Conservation (phyloP, 169 alveolate genomes). For the Sarcocystis neurona region DNA sequence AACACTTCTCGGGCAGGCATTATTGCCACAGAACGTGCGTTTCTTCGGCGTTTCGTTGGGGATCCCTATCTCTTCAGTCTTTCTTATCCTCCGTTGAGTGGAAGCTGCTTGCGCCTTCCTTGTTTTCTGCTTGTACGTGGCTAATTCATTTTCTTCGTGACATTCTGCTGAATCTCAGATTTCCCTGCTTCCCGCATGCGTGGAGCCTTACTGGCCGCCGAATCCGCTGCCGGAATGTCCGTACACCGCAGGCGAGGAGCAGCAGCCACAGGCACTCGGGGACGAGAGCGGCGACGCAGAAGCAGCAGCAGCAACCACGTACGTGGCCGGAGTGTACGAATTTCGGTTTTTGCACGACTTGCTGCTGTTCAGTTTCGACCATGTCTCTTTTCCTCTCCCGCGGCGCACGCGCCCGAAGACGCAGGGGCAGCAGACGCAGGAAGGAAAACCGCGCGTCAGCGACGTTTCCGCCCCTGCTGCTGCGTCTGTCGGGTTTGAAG, state of each 20-base stretch:
- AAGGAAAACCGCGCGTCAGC: not conserved
- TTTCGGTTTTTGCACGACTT: not conserved
- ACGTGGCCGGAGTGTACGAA: not conserved
- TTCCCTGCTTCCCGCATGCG: conserved; percentile 2
- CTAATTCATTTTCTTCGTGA: too few species aligned
- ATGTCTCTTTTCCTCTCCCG: not conserved
- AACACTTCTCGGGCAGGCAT: too few species aligned
- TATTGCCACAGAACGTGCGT: too few species aligned
- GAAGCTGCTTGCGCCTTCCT: too few species aligned
- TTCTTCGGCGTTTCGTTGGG: too few species aligned
- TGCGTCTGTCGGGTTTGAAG: too few species aligned
- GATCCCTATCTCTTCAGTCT: too few species aligned
- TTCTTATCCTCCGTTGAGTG: too few species aligned
- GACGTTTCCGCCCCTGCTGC: not conserved
- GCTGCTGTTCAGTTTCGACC: not conserved
- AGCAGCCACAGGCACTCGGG: not conserved
- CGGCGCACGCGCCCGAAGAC: not conserved
- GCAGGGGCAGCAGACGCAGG: not conserved
- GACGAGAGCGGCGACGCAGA: too few species aligned
- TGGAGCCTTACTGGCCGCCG: not conserved
- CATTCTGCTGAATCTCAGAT: too few species aligned
- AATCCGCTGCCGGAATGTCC: not conserved
- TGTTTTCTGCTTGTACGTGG: too few species aligned
- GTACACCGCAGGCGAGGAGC: conserved; percentile 1
- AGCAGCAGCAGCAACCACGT: too few species aligned